phyloP scores from a whole-genome alignment of 768 basidiomycete species.

The Macrolepiota fuliginosa region DNA sequence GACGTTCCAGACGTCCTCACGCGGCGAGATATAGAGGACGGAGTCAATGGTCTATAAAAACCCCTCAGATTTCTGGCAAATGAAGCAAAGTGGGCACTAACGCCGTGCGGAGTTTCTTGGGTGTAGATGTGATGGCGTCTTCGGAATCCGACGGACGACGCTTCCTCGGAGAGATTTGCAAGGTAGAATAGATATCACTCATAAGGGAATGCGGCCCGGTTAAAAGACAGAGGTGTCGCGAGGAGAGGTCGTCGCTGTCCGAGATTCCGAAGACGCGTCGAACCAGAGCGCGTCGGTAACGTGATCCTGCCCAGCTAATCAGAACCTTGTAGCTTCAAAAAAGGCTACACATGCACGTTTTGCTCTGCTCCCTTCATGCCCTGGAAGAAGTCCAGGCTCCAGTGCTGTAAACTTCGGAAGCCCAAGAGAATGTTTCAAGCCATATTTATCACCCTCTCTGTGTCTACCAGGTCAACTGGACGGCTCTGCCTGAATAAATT shows the following conservation, averaged over 20 bases:
- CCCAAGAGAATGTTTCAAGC: background rate
- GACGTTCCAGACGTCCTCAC: constrained; percentile 17
- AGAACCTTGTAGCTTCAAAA: background rate
- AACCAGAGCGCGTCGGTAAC: background rate
- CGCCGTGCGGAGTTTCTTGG: constrained; percentile 66
- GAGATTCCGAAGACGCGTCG: constrained; percentile 15
- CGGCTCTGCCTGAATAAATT: background rate
- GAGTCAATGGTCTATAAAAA: constrained; percentile 52
- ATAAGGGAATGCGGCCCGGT: constrained; percentile 23
- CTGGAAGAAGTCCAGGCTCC: background rate
- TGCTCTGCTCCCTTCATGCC: background rate
- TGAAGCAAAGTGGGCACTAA: constrained; percentile 27
- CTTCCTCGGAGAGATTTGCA: constrained; percentile 68
- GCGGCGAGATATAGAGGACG: constrained; percentile 39
- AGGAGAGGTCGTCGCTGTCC: constrained; percentile 19
- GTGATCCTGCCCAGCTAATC: background rate
- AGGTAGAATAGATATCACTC: constrained; percentile 61
- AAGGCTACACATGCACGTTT: background rate
- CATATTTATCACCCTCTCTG: background rate
- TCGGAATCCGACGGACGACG: constrained; percentile 59
- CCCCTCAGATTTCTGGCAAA: background rate
- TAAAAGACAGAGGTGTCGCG: constrained; percentile 21
- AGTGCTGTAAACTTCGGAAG: background rate
- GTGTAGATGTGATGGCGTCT: constrained; percentile 55
- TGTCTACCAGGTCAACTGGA: background rate